Evolutionary conservation across 2,329 filamentous ascomycete species (phyloP).

Genomic region (Alternaria angustiovoidea): DNA sequence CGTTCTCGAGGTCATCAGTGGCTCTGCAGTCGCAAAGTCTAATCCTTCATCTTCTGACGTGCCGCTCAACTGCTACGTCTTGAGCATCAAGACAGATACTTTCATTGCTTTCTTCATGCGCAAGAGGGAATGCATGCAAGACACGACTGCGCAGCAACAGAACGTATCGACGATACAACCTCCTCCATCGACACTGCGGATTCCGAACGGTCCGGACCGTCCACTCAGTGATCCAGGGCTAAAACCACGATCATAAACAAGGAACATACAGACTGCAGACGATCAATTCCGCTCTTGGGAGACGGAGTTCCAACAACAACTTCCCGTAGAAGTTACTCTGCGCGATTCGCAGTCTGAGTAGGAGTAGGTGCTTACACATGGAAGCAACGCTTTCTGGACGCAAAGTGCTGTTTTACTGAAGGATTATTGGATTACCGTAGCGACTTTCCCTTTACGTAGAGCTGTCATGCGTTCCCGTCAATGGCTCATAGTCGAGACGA

Average conservation of each 20-base stretch:
- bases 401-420: background rate
- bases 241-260: background rate
- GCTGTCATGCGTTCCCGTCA: background rate
- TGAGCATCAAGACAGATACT: background rate
- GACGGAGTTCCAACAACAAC: background rate
- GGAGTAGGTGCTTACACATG: background rate
- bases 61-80: slow-evolving; percentile 1
- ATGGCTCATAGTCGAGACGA: background rate
- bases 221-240: background rate
- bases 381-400: background rate
- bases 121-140: background rate
- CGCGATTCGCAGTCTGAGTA: background rate
- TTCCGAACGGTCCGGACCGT: background rate
- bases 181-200: background rate
- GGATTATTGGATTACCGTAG: background rate
- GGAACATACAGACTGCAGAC: background rate
- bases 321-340: background rate
- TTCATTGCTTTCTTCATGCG: background rate
- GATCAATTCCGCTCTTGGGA: background rate
- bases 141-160: background rate
- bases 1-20: background rate
- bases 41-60: slow-evolving; percentile 1
- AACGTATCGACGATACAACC: background rate
- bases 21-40: slow-evolving; percentile 3
- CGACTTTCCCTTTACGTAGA: slow-evolving; percentile 5